phyloP scores from a whole-genome alignment of 768 basidiomycete genomes.

The Fomitopsis pulvina region DNA sequence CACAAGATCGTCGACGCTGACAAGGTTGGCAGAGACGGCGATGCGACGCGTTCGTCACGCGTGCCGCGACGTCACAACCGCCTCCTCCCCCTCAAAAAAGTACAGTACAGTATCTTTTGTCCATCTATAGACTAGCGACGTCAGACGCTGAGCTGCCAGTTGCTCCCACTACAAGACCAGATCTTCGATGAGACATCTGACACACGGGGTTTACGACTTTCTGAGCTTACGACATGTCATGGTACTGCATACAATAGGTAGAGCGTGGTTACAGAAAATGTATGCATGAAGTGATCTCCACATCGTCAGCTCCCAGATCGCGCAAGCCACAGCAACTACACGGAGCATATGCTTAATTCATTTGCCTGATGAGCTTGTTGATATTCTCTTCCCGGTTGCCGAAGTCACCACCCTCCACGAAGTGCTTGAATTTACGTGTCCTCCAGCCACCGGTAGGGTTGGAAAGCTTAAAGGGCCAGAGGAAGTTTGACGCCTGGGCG shows the following conservation, averaged over 20 bases:
- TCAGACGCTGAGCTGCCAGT: no score
- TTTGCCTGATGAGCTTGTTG: conserved; percentile 94
- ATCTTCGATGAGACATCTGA: no score
- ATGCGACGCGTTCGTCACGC: no score
- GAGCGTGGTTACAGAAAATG: not conserved
- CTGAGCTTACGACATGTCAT: not conserved
- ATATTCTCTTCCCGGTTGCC: conserved; percentile 96
- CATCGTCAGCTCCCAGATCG: not conserved
- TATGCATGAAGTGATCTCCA: not conserved
- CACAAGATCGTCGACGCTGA: not conserved
- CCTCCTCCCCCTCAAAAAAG: no score
- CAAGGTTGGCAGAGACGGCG: not conserved
- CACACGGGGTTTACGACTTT: no score
- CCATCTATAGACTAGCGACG: no score
- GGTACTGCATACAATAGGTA: conserved; percentile 2
- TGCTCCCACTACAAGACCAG: no score
- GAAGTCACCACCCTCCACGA: conserved; percentile 92
- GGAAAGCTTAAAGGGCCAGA: conserved; percentile 99
- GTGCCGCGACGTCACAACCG: no score
- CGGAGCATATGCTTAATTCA: conserved; percentile 51
- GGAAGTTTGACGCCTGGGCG: conserved; percentile 80
- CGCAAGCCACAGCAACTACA: not conserved
- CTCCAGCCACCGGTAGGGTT: conserved; percentile 99
- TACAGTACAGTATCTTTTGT: no score
- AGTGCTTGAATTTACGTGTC: conserved; percentile 96